A percentile compares a stretch with the other conserved stretches of the same genome.
Evolutionary conservation across 805 yeast genomes (phyloP).

Genomic region (Starmerella powellii): DNA sequence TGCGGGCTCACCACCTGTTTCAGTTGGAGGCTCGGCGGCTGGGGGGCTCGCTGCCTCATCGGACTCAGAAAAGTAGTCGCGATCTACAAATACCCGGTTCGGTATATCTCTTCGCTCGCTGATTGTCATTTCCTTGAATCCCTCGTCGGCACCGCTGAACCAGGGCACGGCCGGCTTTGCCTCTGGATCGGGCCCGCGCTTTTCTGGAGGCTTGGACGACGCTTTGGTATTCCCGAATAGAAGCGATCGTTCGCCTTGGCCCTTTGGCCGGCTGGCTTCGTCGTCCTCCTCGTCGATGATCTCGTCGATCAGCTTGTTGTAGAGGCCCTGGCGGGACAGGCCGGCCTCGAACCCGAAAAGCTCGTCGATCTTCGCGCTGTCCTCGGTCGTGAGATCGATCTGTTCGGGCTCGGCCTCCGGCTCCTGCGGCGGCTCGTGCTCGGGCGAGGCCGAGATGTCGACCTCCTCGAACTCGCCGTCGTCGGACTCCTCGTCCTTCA

Average conservation of each 20-base stretch:
- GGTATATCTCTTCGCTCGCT: neutral
- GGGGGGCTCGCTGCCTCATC: too few species aligned
- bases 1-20: too few species aligned
- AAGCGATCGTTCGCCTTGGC: conserved; percentile 8
- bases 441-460: conserved; percentile 23
- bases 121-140: conserved; percentile 13
- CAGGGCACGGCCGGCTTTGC: conserved; percentile 10
- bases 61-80: conserved; percentile 12
- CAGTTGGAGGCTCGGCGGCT: too few species aligned
- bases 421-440: too few species aligned
- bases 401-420: neutral
- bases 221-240: conserved; percentile 21
- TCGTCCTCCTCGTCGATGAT: conserved; percentile 13
- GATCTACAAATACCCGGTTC: conserved; percentile 36
- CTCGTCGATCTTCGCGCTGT: conserved; percentile 9
- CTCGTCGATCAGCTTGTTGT: conserved; percentile 13
- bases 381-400: conserved; percentile 9
- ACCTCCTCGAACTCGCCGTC: conserved; percentile 68
- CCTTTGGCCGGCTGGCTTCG: neutral
- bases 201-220: neutral
- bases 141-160: conserved; percentile 4
- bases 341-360: conserved; percentile 23
- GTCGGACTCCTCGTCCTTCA: conserved; percentile 32
- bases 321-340: conserved; percentile 22
- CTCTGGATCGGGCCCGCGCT: neutral